Evolutionary conservation across 2,329 filamentous ascomycete genomes (phyloP).

Genomic region (Cladophialophora yegresii): DNA sequence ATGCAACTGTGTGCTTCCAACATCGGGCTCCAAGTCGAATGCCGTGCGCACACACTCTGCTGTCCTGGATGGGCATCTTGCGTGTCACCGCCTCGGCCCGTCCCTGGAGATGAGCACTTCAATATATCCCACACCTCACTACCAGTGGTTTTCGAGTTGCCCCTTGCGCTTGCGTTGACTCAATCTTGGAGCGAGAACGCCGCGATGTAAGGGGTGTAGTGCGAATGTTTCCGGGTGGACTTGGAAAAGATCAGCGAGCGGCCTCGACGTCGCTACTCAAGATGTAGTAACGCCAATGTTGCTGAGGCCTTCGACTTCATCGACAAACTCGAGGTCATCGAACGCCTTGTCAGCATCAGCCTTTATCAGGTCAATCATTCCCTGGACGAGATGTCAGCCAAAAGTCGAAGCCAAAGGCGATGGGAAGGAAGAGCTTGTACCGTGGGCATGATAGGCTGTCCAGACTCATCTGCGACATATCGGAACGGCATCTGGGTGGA

Average conservation of each 20-base stretch:
- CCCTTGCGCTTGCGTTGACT: neutral
- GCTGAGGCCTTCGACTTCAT: slow-evolving; percentile 33
- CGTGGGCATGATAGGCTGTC: slow-evolving; percentile 85
- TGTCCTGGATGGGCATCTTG: neutral
- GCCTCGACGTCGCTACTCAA: slow-evolving; percentile 7
- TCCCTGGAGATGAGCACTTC: neutral
- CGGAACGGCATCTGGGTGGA: slow-evolving; percentile 98
- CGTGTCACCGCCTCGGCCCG: neutral
- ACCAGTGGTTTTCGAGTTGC: neutral
- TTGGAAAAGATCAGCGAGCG: neutral
- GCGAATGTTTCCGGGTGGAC: neutral
- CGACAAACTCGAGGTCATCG: slow-evolving; percentile 71
- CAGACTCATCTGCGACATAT: slow-evolving; percentile 76
- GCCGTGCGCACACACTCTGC: neutral
- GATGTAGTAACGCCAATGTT: slow-evolving; percentile 18
- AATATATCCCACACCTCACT: neutral
- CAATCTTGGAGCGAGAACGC: neutral
- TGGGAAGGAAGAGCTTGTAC: slow-evolving; percentile 54
- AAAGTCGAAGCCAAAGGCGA: slow-evolving; percentile 12
- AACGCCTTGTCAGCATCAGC: slow-evolving; percentile 92
- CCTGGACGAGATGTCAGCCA: slow-evolving; percentile 54
- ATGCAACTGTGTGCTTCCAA: neutral
- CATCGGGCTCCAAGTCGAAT: neutral
- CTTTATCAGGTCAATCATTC: slow-evolving; percentile 91
- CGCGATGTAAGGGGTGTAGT: neutral